These are phyloP conservation scores for Chlamydomonas sp. DNA, from an alignment of 139 green algal genomes.

Conservation along the genomic window DNA sequence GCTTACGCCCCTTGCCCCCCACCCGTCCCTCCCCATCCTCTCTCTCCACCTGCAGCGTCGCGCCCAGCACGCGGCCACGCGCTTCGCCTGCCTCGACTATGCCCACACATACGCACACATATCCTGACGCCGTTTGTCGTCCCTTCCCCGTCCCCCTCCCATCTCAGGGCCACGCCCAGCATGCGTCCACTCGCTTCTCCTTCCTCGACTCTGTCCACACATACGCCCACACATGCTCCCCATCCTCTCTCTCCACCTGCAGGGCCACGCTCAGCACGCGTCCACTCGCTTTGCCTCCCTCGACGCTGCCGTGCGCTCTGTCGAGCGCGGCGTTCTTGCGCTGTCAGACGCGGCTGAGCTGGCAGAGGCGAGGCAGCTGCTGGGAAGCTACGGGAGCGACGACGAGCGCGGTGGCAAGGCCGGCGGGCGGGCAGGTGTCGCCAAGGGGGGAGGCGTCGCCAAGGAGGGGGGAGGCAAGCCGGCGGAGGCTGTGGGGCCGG, in stretches of 20 bases:
- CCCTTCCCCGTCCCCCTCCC: no score
- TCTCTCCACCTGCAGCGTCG: no score
- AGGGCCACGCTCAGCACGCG: conserved; percentile 23
- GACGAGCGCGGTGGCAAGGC: no score
- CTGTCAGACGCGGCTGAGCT: conserved; percentile 55
- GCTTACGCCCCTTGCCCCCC: no score
- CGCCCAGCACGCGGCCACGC: no score
- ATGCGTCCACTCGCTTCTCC: conserved; percentile 30
- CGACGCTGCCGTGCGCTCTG: conserved; percentile 44
- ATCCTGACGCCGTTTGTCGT: no score
- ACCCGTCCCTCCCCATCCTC: no score
- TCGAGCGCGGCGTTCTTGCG: conserved; percentile 52
- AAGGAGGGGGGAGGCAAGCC: not conserved
- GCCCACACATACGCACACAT: no score
- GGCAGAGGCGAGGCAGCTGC: conserved; percentile 45
- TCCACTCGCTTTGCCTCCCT: conserved; percentile 33
- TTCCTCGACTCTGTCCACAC: conserved; percentile 41
- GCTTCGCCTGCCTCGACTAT: no score
- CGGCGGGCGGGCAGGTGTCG: conserved; percentile 3
- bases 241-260: no score
- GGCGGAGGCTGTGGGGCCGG: not conserved
- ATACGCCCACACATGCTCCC: no score
- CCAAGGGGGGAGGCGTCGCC: no score
- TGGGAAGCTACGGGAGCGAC: conserved; percentile 32
- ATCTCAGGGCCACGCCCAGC: conserved; percentile 23